phyloP scores from a whole-genome alignment of 1,139 yeast genomes.

The Debaryomyces fabryi region DNA sequence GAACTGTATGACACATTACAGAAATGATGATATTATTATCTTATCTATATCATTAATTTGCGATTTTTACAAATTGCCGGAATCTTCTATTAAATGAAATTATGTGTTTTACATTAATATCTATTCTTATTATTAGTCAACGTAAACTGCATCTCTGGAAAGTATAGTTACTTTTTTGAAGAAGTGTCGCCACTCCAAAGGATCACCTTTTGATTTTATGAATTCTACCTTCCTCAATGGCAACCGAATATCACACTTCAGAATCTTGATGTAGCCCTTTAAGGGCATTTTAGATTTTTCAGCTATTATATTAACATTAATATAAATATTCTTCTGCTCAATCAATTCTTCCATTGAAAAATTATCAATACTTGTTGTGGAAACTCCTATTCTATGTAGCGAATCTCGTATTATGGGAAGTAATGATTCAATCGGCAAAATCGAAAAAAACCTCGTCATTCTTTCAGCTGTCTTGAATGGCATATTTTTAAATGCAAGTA shows the following conservation, averaged over 20 bases:
- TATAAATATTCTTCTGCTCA: constrained; percentile 1
- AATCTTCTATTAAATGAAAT: neutral
- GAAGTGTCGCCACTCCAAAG: constrained; percentile 67
- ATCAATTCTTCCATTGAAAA: constrained; percentile 1
- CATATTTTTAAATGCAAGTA: constrained; percentile 18
- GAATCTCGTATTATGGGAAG: constrained; percentile 42
- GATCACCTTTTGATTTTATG: constrained; percentile 59
- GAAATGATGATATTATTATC: no score
- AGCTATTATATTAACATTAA: constrained; percentile 12
- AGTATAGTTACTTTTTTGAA: constrained; percentile 55
- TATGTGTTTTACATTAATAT: neutral
- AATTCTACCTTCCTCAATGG: constrained; percentile 51
- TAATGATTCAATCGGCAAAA: constrained; percentile 43
- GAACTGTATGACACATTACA: no score
- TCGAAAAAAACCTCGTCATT: constrained; percentile 53
- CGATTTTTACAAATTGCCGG: neutral
- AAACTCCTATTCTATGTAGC: constrained; percentile 41
- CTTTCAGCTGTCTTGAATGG: constrained; percentile 24
- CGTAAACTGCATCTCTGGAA: constrained; percentile 54
- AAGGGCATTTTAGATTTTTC: constrained; percentile 52
- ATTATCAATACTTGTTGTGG: constrained; percentile 19
- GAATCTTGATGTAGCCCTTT: constrained; percentile 49
- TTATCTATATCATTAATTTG: neutral
- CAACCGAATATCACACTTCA: constrained; percentile 21
- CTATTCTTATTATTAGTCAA: constrained; percentile 22